Evolutionary conservation across 2,329 filamentous ascomycete genomes (phyloP), one percentile per base, ranked within the genome.

Genomic region (Colletotrichum gloeosporioides): DNA sequence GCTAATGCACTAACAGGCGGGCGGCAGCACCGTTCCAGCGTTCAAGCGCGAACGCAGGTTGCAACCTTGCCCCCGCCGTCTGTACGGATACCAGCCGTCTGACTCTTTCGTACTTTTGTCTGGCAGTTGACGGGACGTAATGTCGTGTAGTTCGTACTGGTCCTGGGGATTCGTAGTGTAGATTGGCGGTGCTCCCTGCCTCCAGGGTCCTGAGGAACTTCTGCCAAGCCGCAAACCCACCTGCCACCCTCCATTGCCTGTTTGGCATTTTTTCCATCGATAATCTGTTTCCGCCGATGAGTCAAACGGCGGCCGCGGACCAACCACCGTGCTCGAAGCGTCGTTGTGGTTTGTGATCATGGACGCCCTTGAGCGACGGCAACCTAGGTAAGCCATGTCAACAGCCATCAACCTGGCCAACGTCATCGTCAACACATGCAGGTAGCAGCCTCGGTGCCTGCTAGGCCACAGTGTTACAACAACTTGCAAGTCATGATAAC

Each of bases 201-300:
- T 57, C 70, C 31, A 69, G 70, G 70, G 73, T 69, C 73, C 44
- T 49, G 31, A 76, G 74, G 74, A 76, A 76, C 74, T 76, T 76
- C 74, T 76, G 74, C 74, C 71, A 65, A 61, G 74, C 22, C 29
- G 44, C 18, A 59, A 73, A 76, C 74, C 74, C 74, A 73, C 64
- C 62, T 55, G 39, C 27, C 62, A 63, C 73, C 73, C 62, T 76
- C 62, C 53, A 36, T 55, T 44, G 25, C 13, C 53, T 53, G 22
- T 59, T 67, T 62, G 67, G n/a, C n/a, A 22, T 34, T 34, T 62
- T 62, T 22, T n/a, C 29, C 10, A 13, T 27, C 59, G n/a, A 62
- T 62, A 8, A 61, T 61, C 53, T 61, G 32, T 66, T 55, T 55
- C 69, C 22, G 74, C 59, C 59, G 65, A 64, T 76, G 74, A 76